phyloP scores from a whole-genome alignment of 352 stramenopile genomes.

The Globisporangium echinulatum region DNA sequence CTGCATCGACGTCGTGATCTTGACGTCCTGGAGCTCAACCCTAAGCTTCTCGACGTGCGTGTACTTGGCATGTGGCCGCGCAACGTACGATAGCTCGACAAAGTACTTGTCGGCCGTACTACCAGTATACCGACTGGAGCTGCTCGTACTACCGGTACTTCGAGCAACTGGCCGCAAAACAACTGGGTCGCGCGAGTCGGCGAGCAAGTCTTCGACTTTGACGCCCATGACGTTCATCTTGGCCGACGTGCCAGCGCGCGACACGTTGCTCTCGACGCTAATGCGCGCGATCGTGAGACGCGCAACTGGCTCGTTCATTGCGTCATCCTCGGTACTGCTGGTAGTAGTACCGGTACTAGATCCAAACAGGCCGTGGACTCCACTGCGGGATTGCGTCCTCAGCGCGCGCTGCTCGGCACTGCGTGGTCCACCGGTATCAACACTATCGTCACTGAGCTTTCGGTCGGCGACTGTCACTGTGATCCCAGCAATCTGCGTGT shows the following conservation, averaged over 20 bases:
- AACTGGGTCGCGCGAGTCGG: slow-evolving; percentile 52
- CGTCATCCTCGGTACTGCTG: neutral
- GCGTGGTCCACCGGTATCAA: slow-evolving; percentile 4
- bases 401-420: slow-evolving; percentile 1
- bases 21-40: slow-evolving; percentile 61
- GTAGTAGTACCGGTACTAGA: too few species aligned
- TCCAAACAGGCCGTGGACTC: neutral
- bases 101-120: slow-evolving; percentile 37
- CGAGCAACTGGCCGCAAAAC: slow-evolving; percentile 50
- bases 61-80: slow-evolving; percentile 68
- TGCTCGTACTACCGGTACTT: slow-evolving; percentile 2
- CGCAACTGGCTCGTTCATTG: slow-evolving; percentile 40
- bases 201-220: slow-evolving; percentile 63
- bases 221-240: slow-evolving; percentile 75
- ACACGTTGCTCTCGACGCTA: slow-evolving; percentile 40
- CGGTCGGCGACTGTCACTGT: slow-evolving; percentile 70
- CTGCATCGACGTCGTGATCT: slow-evolving; percentile 68
- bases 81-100: slow-evolving; percentile 58
- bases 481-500: slow-evolving; percentile 63
- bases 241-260: slow-evolving; percentile 31
- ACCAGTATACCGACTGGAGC: neutral
- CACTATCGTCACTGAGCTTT: slow-evolving; percentile 19
- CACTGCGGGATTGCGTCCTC: neutral
- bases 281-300: slow-evolving; percentile 65
- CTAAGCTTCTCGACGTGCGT: slow-evolving; percentile 54